phyloP scores from a whole-genome alignment of 2,329 filamentous ascomycete genomes.

The Fusarium ambrosium region DNA sequence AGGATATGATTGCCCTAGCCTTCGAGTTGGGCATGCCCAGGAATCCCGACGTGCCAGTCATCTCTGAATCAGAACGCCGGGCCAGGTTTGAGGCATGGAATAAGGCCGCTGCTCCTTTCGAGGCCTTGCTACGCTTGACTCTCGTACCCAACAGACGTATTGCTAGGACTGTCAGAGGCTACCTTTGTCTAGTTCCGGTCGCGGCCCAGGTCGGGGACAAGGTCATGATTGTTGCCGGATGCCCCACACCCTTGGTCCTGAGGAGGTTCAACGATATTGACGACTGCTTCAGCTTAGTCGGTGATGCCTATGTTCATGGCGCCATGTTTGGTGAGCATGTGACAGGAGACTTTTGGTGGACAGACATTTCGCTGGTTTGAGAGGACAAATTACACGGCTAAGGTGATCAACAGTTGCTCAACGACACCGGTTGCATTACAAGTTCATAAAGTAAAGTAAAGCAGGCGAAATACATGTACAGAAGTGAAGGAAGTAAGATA shows the following conservation, averaged over 20 bases:
- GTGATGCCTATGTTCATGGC: constrained; percentile 33
- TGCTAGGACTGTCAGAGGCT: constrained; percentile 34
- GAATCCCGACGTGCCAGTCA: constrained; percentile 12
- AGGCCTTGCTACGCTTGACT: constrained; percentile 29
- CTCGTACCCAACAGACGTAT: constrained; percentile 34
- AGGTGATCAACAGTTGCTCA: background rate
- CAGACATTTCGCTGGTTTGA: constrained; percentile 26
- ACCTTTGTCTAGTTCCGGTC: constrained; percentile 36
- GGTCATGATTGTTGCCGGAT: constrained; percentile 37
- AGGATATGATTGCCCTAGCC: constrained; percentile 25
- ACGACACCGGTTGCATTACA: constrained; percentile 6
- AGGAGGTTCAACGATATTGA: constrained; percentile 23
- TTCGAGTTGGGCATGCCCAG: constrained; percentile 27
- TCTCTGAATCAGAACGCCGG: constrained; percentile 19
- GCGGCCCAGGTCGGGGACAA: constrained; percentile 28
- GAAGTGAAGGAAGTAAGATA: constrained; percentile 33
- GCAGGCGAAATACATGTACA: constrained; percentile 36
- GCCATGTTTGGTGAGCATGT: constrained; percentile 39
- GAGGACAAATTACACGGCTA: background rate
- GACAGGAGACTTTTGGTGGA: constrained; percentile 20
- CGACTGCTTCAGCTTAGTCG: constrained; percentile 27
- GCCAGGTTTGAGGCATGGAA: constrained; percentile 14
- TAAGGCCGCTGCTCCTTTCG: constrained; percentile 32
- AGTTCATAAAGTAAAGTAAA: constrained; percentile 29
- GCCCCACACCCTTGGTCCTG: constrained; percentile 33